phyloP scores from a whole-genome alignment of 768 basidiomycete species.

The Dioszegia crocea region DNA sequence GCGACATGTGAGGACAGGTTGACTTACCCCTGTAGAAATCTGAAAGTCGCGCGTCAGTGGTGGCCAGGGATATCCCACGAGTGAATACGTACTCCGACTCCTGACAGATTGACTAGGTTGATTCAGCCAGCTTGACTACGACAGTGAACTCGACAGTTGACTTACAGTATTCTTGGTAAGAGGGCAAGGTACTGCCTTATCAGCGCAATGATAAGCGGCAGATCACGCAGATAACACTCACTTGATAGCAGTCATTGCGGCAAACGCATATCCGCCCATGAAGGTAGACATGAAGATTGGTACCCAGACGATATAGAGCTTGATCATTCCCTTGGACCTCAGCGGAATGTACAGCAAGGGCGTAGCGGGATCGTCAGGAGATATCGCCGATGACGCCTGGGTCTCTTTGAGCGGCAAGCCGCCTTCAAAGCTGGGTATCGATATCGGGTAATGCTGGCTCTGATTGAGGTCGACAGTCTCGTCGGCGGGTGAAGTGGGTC shows the following conservation, averaged over 20 bases:
- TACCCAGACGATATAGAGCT: slow-evolving; percentile 22
- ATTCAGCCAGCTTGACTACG: background rate
- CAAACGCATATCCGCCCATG: slow-evolving; percentile 27
- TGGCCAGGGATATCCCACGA: background rate
- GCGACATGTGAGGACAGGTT: too few relatives aligned
- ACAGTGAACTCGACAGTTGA: background rate
- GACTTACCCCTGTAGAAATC: slow-evolving; percentile 31
- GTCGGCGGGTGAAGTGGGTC: background rate
- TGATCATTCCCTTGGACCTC: slow-evolving; percentile 29
- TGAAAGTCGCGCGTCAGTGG: background rate
- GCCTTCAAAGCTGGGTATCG: background rate
- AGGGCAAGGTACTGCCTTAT: slow-evolving; percentile 17
- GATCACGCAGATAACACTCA: slow-evolving; percentile 6
- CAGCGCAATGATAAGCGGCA: background rate
- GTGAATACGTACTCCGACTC: slow-evolving; percentile 21
- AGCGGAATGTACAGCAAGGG: slow-evolving; percentile 6
- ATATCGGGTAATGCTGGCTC: background rate
- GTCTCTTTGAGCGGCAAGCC: too few relatives aligned
- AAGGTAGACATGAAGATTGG: slow-evolving; percentile 25
- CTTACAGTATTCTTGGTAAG: slow-evolving; percentile 25
- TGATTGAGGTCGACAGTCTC: background rate
- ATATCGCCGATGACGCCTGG: too few relatives aligned
- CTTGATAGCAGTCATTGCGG: slow-evolving; percentile 34
- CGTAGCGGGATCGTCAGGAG: background rate
- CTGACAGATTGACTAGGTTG: slow-evolving; percentile 17